Evolutionary conservation across 331 rosid genomes (phyloP), one percentile per base, ranked within the genome.

Genomic region (Malus hybrid): DNA sequence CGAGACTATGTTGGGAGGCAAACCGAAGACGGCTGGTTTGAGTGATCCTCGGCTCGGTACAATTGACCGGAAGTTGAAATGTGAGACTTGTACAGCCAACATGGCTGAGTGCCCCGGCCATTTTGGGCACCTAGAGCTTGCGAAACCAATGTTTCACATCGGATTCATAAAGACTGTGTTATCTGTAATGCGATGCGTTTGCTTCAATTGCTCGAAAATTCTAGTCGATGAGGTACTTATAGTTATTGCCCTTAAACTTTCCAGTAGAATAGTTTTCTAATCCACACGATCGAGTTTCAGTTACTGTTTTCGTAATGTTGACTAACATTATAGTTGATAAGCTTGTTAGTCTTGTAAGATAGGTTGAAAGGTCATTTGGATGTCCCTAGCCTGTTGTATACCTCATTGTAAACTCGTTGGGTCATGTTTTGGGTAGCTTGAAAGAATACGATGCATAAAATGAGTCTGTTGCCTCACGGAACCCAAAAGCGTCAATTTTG

Each of bases 41-140:
- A 95, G 99, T 54, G 99, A 95, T 69, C 96, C 96, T n/a, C 85
- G 98, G 65, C 91, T 95, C 2, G 99, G 99, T 15, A 95, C 99
- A 6, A 92, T 92, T 86, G 97, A 95, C 76, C 78, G 96, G 34
- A 95, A 92, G 81, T 64, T 95, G 90, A 92, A 90, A 82, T 95
- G 99, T 19, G 99, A 92, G 42, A 95, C 99, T 48, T 95, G 99
- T 42, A 95, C 97, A 2, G 99, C 97, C 0, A 89, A 83, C 33
- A 93, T 93, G 98, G 98, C 98, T 0, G 98, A 95, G 87, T 95
- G 99, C 8, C 99, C 99, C 0, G 99, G 99, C 3, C 99, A 95
- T 50, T 95, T 92, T 72, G 99, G 99, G 27, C 93, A 95, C 76
- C 89, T 95, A 66, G 99, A 95, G 90, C 97, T 95, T 12, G 99